phyloP scores from a whole-genome alignment of 139 green algal genomes.

The Micractinium sp. region DNA sequence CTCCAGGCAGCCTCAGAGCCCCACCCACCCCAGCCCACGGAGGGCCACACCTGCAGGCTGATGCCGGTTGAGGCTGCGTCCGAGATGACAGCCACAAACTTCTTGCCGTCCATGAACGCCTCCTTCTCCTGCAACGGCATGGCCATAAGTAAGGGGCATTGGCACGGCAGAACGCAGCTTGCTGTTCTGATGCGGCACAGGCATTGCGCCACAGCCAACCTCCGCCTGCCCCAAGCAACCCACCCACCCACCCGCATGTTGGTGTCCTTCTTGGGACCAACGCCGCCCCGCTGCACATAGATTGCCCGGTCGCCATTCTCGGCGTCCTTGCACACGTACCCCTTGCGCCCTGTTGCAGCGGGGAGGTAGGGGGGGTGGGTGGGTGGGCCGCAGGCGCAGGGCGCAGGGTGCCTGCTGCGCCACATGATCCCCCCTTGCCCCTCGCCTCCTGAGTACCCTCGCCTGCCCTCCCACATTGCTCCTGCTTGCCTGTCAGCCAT shows the following conservation, averaged over 20 bases:
- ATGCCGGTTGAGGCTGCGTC: constrained; percentile 84
- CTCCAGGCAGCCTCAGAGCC: background rate
- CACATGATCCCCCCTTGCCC: no score
- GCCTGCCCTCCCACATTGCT: background rate
- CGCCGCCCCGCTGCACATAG: constrained; percentile 11
- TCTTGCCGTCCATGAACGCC: constrained; percentile 63
- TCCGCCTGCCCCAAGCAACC: background rate
- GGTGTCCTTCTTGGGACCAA: constrained; percentile 30
- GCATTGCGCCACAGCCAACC: no score
- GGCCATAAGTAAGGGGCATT: no score
- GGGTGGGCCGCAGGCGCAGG: background rate
- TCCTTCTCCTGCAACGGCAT: constrained; percentile 43
- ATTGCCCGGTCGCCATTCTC: background rate
- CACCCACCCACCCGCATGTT: constrained; percentile 28
- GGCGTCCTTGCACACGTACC: background rate
- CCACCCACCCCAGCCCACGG: background rate
- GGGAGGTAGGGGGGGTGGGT: background rate
- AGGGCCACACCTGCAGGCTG: constrained; percentile 17
- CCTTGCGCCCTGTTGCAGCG: constrained; percentile 21
- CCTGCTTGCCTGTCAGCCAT: constrained; percentile 33
- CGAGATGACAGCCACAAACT: constrained; percentile 92
- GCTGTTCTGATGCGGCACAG: background rate
- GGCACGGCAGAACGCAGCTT: background rate
- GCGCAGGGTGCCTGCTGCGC: background rate
- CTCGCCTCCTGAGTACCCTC: background rate